These are phyloP conservation scores for Teratosphaeria gauchensis DNA, from an alignment of 2,329 filamentous ascomycete species.

Conservation along the genomic window DNA sequence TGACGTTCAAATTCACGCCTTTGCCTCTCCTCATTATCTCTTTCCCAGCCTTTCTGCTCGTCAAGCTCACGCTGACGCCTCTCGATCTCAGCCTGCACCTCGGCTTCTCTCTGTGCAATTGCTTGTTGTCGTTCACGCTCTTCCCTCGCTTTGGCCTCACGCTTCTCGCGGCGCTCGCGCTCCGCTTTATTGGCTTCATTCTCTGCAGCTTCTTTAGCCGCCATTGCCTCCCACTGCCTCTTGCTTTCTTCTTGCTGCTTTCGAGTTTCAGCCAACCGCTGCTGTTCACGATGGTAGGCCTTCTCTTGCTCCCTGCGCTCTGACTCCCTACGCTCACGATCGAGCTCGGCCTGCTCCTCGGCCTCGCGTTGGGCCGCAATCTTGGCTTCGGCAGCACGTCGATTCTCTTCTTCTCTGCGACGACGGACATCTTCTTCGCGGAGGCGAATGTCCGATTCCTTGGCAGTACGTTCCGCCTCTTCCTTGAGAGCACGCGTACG, in stretches of 20 bases:
- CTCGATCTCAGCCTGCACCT: conserved; percentile 10
- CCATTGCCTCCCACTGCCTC: conserved; percentile 3
- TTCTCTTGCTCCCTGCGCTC: conserved; percentile 6
- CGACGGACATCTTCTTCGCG: conserved; percentile 18
- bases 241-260: conserved; percentile 2
- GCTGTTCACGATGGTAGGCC: conserved; percentile 3
- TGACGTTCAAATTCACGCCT: conserved; percentile 14
- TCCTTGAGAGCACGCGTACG: conserved; percentile 25
- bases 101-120: conserved; percentile 9
- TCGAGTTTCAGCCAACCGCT: conserved; percentile 3
- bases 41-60: conserved; percentile 2
- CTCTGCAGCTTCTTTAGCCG: conserved; percentile 5
- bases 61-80: conserved; percentile 3
- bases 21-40: conserved; percentile 4
- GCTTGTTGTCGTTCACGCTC: conserved; percentile 1
- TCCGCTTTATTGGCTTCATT: not conserved
- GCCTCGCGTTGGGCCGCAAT: conserved; percentile 3
- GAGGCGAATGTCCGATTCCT: conserved; percentile 12
- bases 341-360: conserved; percentile 6
- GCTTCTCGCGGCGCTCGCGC: conserved; percentile 1
- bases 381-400: conserved; percentile 6
- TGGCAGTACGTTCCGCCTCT: conserved; percentile 21
- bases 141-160: not conserved
- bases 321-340: conserved; percentile 5
- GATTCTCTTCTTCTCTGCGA: conserved; percentile 19